phyloP scores from a whole-genome alignment of 108 stramenopile species.

The Nannochloropsis granulata region DNA sequence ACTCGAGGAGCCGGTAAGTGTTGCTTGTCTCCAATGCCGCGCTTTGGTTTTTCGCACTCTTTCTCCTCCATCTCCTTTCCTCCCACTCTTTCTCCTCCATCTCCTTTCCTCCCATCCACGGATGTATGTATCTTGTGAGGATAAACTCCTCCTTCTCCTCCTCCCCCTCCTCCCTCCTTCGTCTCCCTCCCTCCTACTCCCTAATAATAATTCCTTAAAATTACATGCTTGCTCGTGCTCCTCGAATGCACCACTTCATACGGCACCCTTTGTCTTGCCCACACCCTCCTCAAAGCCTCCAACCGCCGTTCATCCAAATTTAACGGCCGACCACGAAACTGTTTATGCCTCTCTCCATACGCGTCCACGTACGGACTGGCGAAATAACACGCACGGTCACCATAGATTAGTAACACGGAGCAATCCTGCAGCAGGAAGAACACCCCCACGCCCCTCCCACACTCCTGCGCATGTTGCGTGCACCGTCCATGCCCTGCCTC shows the following conservation, averaged over 20 bases:
- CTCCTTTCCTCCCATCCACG: no score
- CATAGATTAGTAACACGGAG: constrained; percentile 64
- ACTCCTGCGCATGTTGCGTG: constrained; percentile 60
- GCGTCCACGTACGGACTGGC: constrained; percentile 83
- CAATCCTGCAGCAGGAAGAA: constrained; percentile 88
- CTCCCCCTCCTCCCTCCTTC: background rate
- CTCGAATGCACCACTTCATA: constrained; percentile 18
- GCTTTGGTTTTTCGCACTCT: no score
- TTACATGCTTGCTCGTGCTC: constrained; percentile 29
- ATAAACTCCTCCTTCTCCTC: no score
- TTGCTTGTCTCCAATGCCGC: no score
- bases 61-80: no score
- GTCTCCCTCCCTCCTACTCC: background rate
- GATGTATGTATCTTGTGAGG: no score
- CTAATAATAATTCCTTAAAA: constrained; percentile 24
- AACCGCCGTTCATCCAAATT: constrained; percentile 22
- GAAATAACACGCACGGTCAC: constrained; percentile 62
- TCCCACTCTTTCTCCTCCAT: no score
- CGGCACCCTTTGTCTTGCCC: constrained; percentile 24
- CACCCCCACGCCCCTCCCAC: constrained; percentile 72
- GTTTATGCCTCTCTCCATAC: constrained; percentile 54
- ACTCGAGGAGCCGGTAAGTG: no score
- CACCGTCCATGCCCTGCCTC: constrained; percentile 75
- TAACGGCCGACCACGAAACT: constrained; percentile 20
- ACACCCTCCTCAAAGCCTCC: constrained; percentile 12